Evolutionary conservation across 2,329 filamentous ascomycete genomes (phyloP), one percentile per base, ranked within the genome.

Genomic region (Dactylella cylindrospora): DNA sequence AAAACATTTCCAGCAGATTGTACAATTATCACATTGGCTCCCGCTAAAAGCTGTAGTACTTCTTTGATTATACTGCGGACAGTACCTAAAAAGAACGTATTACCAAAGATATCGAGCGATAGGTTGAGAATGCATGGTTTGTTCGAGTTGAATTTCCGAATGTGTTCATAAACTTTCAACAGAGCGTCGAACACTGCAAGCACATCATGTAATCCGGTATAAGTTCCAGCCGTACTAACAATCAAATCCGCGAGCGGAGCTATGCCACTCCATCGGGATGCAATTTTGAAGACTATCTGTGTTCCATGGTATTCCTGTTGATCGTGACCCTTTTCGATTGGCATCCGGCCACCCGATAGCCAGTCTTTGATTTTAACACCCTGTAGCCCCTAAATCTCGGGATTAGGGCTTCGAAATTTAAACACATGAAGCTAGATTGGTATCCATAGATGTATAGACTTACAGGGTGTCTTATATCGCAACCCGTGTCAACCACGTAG

Each of bases 281-380:
- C 43, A 5, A 59, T 22, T 25, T 39, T 40, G 3, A 36, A 31
- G 5, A 31, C 29, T 1, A 59, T 26, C 7, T 20, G 32, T 9
- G 53, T 59, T 12, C 53, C 44, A 12, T 59, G 47, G 7, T 36
- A 22, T 9, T 13, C 44, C n/a, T n/a, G n/a, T n/a, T n/a, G n/a
- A n/a, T n/a, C n/a, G n/a, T n/a, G n/a, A n/a, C n/a, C n/a, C n/a
- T n/a, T n/a, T n/a, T n/a, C n/a, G n/a, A n/a, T n/a, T n/a, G n/a
- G n/a, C n/a, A n/a, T n/a, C n/a, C n/a, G n/a, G n/a, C n/a, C n/a
- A n/a, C n/a, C n/a, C n/a, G n/a, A n/a, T n/a, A n/a, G n/a, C n/a
- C n/a, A n/a, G n/a, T n/a, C n/a, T n/a, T n/a, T n/a, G n/a, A n/a
- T n/a, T n/a, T n/a, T n/a, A n/a, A n/a, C n/a, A n/a, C n/a, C n/a